phyloP scores from a whole-genome alignment of 192 early-diverging fungal species.

The Backusella parvicylindrica region DNA sequence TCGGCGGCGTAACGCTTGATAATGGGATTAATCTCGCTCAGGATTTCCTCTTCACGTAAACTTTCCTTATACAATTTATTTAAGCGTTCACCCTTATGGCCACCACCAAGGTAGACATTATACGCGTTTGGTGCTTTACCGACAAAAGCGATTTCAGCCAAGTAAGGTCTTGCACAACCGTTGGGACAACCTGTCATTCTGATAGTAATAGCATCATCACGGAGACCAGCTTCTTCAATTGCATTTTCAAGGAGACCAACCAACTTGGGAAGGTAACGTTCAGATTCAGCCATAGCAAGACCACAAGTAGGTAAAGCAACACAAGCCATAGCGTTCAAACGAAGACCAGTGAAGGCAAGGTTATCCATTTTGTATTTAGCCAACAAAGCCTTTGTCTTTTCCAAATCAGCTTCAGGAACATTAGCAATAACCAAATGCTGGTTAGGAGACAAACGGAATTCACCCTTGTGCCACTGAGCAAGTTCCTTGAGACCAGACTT shows the following conservation, averaged over 20 bases:
- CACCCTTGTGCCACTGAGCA: conserved; percentile 68
- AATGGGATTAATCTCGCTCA: conserved; percentile 72
- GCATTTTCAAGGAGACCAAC: conserved; percentile 76
- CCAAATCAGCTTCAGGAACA: conserved; percentile 68
- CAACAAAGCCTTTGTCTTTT: conserved; percentile 65
- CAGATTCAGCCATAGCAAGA: conserved; percentile 95
- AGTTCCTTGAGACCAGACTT: conserved; percentile 79
- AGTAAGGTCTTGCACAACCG: conserved; percentile 91
- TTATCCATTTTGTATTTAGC: conserved; percentile 82
- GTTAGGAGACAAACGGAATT: conserved; percentile 90
- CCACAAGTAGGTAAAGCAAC: conserved; percentile 94
- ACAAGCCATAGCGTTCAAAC: conserved; percentile 93
- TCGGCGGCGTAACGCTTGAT: conserved; percentile 78
- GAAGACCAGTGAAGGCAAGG: conserved; percentile 71
- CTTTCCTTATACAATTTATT: conserved; percentile 92
- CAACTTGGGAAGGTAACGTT: conserved; percentile 89
- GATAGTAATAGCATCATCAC: conserved; percentile 88
- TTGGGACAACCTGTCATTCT: conserved; percentile 99
- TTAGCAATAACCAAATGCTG: conserved; percentile 86
- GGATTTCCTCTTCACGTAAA: conserved; percentile 85
- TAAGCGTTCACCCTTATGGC: conserved; percentile 79
- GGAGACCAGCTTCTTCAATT: conserved; percentile 77
- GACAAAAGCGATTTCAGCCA: conserved; percentile 93
- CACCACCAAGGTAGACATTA: conserved; percentile 94
- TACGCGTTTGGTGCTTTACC: conserved; percentile 95